These are phyloP conservation scores for Alternaria triticimaculans DNA, from an alignment of 2,329 filamentous ascomycete genomes.

Conservation along the genomic window DNA sequence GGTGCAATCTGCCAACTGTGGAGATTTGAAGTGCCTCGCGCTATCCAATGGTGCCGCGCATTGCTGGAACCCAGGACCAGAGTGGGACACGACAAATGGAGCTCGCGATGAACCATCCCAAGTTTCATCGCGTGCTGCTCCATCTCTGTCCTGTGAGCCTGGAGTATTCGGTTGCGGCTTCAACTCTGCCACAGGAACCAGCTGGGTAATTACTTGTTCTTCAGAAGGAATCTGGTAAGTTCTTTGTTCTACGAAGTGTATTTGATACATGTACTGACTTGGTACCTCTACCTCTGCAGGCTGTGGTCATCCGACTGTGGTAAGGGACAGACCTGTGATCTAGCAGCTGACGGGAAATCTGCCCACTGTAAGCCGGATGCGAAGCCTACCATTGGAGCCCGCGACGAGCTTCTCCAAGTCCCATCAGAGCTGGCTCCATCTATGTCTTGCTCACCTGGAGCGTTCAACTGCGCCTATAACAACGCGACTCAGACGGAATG, in stretches of 20 bases:
- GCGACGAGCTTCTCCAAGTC: not conserved
- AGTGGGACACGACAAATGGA: not conserved
- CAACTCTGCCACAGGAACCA: not conserved
- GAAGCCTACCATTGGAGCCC: not conserved
- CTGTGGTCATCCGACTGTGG: not conserved
- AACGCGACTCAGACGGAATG: not conserved
- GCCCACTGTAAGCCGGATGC: not conserved
- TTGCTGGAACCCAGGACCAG: not conserved
- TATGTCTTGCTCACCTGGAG: not conserved
- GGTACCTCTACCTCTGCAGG: not conserved
- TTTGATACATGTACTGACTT: not conserved
- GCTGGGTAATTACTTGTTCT: constrained; percentile 1
- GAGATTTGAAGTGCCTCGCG: not conserved
- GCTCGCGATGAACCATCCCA: not conserved
- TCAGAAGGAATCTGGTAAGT: not conserved
- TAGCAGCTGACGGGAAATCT: not conserved
- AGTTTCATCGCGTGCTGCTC: not conserved
- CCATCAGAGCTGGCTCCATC: not conserved
- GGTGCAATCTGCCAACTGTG: constrained; percentile 2
- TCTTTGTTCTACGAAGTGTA: not conserved
- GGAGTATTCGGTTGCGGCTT: not conserved
- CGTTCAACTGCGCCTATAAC: not conserved
- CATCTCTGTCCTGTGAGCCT: not conserved
- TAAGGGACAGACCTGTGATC: not conserved
- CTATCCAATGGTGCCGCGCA: not conserved